A percentile compares a stretch with the other conserved stretches of the same genome.
Evolutionary conservation across 768 basidiomycete species (phyloP).

Genomic region (Xerocomus potaroensis): DNA sequence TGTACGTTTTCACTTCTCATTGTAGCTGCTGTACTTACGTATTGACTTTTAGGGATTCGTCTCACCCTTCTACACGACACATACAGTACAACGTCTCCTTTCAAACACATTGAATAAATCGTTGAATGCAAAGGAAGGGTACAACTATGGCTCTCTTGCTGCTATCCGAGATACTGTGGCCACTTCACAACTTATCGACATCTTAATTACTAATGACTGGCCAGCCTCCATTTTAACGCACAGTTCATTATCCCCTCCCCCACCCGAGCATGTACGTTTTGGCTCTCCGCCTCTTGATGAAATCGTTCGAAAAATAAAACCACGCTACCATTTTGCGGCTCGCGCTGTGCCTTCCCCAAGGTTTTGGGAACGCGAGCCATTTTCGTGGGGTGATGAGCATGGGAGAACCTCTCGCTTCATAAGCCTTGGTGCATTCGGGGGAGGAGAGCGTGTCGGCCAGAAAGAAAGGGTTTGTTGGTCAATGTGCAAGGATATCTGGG

Average conservation of each 20-base stretch:
- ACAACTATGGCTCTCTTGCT: conserved; percentile 61
- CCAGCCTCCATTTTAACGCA: conserved; percentile 61
- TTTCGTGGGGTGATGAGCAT: conserved; percentile 71
- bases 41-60: conserved; percentile 54
- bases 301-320: conserved; percentile 59
- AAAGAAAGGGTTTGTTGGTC: conserved; percentile 71
- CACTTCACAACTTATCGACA: conserved; percentile 66
- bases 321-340: conserved; percentile 84
- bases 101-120: conserved; percentile 62
- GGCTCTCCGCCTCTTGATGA: conserved; percentile 63
- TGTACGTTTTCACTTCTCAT: conserved; percentile 36
- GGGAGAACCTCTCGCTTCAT: conserved; percentile 71
- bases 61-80: conserved; percentile 69
- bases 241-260: conserved; percentile 50
- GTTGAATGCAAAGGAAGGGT: conserved; percentile 35
- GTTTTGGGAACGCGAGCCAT: conserved; percentile 97
- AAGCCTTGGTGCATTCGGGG: conserved; percentile 85
- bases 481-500: conserved; percentile 1
- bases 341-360: conserved; percentile 58
- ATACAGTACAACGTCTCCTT: conserved; percentile 67
- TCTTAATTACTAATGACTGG: conserved; percentile 79
- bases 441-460: conserved; percentile 52
- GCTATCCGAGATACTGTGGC: conserved; percentile 59
- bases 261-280: conserved; percentile 37
- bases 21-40: conserved; percentile 1